phyloP scores from a whole-genome alignment of 805 yeast species.

The Candida corydali region DNA sequence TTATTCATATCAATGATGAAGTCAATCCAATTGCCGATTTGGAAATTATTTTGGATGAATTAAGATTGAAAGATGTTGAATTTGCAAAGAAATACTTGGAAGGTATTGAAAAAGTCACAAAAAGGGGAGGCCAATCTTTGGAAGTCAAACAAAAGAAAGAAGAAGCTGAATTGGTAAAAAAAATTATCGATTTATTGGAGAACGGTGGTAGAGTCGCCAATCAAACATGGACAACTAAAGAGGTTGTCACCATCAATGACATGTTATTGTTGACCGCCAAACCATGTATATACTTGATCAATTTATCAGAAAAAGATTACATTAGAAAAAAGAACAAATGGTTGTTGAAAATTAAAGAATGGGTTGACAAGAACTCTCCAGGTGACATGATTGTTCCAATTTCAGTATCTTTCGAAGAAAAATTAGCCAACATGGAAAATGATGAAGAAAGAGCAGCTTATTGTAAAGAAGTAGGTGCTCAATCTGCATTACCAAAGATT shows the following conservation, averaged over 20 bases:
- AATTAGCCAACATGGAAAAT: conserved; percentile 79
- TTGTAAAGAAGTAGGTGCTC: conserved; percentile 67
- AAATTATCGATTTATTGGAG: conserved; percentile 72
- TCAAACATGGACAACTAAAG: conserved; percentile 82
- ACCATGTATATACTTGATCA: conserved; percentile 89
- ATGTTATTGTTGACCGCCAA: conserved; percentile 91
- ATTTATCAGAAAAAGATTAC: conserved; percentile 85
- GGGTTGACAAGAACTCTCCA: conserved; percentile 87
- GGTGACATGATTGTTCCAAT: conserved; percentile 87
- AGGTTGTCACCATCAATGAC: conserved; percentile 83
- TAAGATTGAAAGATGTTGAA: conserved; percentile 95
- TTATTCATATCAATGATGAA: conserved; percentile 88
- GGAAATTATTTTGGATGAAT: conserved; percentile 85
- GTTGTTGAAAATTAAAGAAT: conserved; percentile 73
- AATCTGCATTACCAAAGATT: conserved; percentile 81
- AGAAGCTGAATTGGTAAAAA: conserved; percentile 70
- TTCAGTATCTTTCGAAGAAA: conserved; percentile 89
- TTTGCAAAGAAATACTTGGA: conserved; percentile 80
- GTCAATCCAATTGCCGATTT: conserved; percentile 94
- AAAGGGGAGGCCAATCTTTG: conserved; percentile 83
- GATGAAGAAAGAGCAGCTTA: conserved; percentile 79
- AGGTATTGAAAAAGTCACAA: conserved; percentile 73
- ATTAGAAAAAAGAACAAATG: conserved; percentile 86
- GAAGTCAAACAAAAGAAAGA: conserved; percentile 88
- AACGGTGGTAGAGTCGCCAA: conserved; percentile 86